Conservation (phyloP, 768 basidiomycete genomes). For the Mrakia frigida region DNA sequence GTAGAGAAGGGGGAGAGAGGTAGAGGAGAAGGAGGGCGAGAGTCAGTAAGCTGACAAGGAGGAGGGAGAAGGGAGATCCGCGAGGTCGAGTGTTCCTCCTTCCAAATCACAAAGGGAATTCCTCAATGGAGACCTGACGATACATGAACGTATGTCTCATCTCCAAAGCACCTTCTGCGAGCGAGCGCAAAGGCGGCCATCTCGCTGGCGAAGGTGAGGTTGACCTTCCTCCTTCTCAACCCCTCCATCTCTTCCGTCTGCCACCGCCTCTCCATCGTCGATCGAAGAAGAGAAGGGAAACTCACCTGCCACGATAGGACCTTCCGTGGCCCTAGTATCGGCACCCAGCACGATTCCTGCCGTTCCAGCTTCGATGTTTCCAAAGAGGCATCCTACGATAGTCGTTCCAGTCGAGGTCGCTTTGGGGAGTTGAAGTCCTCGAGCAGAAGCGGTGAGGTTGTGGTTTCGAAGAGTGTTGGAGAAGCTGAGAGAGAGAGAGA, state of each 20-base stretch:
- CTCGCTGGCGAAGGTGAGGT: slow-evolving; percentile 1
- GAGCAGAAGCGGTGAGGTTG: slow-evolving; percentile 17
- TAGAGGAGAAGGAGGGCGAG: too few species aligned
- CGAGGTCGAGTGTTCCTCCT: not conserved
- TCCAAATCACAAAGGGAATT: too few species aligned
- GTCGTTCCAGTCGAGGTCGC: slow-evolving; percentile 69
- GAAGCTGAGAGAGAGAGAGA: slow-evolving; percentile 34
- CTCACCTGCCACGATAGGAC: slow-evolving; percentile 61
- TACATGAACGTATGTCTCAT: too few species aligned
- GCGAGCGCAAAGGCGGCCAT: not conserved
- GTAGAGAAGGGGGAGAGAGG: not conserved
- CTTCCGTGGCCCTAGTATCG: slow-evolving; percentile 92
- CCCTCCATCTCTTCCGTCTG: not conserved
- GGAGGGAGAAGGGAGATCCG: too few species aligned
- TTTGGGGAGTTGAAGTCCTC: slow-evolving; percentile 35
- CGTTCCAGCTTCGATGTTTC: slow-evolving; percentile 48
- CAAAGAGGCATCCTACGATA: slow-evolving; percentile 90
- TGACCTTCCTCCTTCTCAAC: not conserved
- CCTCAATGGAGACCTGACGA: too few species aligned
- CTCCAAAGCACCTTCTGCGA: too few species aligned
- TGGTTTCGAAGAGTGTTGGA: slow-evolving; percentile 45
- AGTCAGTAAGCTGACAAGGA: not conserved
- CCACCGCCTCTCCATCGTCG: not conserved
- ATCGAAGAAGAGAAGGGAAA: not conserved
- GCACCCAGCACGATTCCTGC: slow-evolving; percentile 93